These are phyloP conservation scores for Neurospora crassa DNA, from an alignment of 2,329 filamentous ascomycete species.

Conservation along the genomic window DNA sequence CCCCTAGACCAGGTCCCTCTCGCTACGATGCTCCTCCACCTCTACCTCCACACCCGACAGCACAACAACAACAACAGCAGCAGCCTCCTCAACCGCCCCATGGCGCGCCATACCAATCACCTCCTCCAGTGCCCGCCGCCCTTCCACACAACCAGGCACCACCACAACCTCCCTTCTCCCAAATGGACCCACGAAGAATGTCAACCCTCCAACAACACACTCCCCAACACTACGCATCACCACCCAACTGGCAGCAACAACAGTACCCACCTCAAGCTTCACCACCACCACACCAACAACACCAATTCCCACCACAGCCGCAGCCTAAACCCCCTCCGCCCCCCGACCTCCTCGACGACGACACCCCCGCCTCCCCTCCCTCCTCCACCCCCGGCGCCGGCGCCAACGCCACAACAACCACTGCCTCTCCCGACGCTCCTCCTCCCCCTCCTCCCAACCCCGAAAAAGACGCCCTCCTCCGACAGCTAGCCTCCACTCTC, in stretches of 20 bases:
- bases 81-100: constrained; percentile 7
- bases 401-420: not conserved
- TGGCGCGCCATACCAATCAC: constrained; percentile 18
- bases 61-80: constrained; percentile 2
- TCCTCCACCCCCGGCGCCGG: constrained; percentile 20
- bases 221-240: constrained; percentile 10
- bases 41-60: constrained; percentile 27
- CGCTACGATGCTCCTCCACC: constrained; percentile 40
- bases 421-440: constrained; percentile 36
- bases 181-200: constrained; percentile 9
- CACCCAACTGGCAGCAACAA: constrained; percentile 18
- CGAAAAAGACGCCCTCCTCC: constrained; percentile 80
- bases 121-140: constrained; percentile 12
- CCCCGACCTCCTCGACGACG: constrained; percentile 48
- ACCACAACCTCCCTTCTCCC: constrained; percentile 11
- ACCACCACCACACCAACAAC: constrained; percentile 13
- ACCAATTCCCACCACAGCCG: constrained; percentile 11
- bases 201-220: constrained; percentile 8
- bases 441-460: constrained; percentile 93
- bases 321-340: constrained; percentile 32
- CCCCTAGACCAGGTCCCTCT: constrained; percentile 20
- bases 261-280: constrained; percentile 19
- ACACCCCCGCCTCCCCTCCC: constrained; percentile 41
- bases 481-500: constrained; percentile 63
- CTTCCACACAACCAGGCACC: constrained; percentile 11